phyloP scores from a whole-genome alignment of 2,329 filamentous ascomycete genomes.

The Claviceps cyperi region DNA sequence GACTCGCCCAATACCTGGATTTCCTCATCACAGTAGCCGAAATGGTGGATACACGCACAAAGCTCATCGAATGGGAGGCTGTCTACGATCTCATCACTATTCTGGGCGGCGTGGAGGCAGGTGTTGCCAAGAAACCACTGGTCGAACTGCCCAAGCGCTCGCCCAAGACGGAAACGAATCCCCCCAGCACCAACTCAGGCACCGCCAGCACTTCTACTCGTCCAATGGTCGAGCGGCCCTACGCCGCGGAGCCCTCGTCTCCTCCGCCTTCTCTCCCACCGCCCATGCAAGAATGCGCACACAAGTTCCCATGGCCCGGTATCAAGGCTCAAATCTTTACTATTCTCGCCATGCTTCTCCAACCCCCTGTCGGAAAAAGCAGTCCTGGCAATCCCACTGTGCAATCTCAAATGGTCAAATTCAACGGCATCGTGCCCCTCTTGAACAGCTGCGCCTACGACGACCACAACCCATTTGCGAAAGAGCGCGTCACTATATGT shows the following conservation, averaged over 20 bases:
- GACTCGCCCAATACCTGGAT: constrained; percentile 84
- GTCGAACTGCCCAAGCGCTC: constrained; percentile 27
- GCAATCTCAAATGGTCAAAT: constrained; percentile 72
- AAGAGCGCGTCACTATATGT: constrained; percentile 78
- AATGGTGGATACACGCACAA: constrained; percentile 65
- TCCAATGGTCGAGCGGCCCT: constrained; percentile 49
- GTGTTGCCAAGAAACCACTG: constrained; percentile 69
- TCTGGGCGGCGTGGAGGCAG: constrained; percentile 73
- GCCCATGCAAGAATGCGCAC: constrained; percentile 45
- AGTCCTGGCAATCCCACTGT: constrained; percentile 57
- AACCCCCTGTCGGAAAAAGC: constrained; percentile 53
- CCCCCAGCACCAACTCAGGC: constrained; percentile 17
- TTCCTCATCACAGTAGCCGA: constrained; percentile 85
- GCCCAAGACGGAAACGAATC: constrained; percentile 10
- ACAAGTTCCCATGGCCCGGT: constrained; percentile 53
- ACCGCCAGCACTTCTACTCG: constrained; percentile 7
- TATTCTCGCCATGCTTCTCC: constrained; percentile 76
- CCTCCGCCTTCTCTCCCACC: constrained; percentile 23
- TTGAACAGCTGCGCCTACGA: constrained; percentile 85
- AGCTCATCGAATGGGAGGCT: constrained; percentile 84
- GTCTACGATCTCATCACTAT: constrained; percentile 79
- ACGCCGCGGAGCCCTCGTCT: constrained; percentile 22
- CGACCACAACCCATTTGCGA: constrained; percentile 85
- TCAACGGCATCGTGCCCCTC: constrained; percentile 75
- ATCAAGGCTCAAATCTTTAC: constrained; percentile 88